These are phyloP conservation scores for Debaryomyces castellii DNA, from an alignment of 805 yeast species.

Conservation along the genomic window DNA sequence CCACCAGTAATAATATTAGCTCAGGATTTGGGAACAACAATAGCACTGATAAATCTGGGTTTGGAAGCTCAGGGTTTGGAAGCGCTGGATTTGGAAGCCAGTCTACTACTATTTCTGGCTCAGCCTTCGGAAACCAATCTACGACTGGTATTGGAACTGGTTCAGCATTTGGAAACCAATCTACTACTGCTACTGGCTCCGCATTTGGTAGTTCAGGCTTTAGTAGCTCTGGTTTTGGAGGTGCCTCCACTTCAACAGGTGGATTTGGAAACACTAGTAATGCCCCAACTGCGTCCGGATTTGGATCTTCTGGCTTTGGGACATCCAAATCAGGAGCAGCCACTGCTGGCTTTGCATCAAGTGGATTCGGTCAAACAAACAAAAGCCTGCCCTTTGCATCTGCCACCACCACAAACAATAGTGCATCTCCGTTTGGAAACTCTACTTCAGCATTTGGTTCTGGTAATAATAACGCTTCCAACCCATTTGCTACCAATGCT, in stretches of 20 bases:
- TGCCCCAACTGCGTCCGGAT: background rate
- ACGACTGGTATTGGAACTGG: background rate
- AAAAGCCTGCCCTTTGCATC: constrained; percentile 11
- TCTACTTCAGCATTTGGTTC: background rate
- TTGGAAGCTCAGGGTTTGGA: constrained; percentile 4
- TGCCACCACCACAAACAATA: constrained; percentile 2
- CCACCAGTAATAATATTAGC: background rate
- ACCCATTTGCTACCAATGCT: constrained; percentile 5
- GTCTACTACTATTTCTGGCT: background rate
- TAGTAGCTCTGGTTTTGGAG: too few species aligned
- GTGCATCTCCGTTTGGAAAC: background rate
- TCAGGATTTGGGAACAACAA: constrained; percentile 6
- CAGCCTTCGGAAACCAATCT: constrained; percentile 6
- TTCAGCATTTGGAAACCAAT: background rate
- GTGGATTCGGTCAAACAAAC: constrained; percentile 8
- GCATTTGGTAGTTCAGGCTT: constrained; percentile 11
- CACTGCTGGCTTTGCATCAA: constrained; percentile 9
- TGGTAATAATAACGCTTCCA: constrained; percentile 2
- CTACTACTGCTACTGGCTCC: constrained; percentile 4
- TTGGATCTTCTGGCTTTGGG: background rate
- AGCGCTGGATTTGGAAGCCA: constrained; percentile 1
- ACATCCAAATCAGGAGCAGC: too few species aligned
- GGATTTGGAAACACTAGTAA: constrained; percentile 4
- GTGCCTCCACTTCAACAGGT: too few species aligned
- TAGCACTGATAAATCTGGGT: too few species aligned